A percentile compares a stretch with the other conserved stretches of the same genome.
Evolutionary conservation across 2,329 filamentous ascomycete species (phyloP).

Genomic region (Ceratocystis lukuohia): DNA sequence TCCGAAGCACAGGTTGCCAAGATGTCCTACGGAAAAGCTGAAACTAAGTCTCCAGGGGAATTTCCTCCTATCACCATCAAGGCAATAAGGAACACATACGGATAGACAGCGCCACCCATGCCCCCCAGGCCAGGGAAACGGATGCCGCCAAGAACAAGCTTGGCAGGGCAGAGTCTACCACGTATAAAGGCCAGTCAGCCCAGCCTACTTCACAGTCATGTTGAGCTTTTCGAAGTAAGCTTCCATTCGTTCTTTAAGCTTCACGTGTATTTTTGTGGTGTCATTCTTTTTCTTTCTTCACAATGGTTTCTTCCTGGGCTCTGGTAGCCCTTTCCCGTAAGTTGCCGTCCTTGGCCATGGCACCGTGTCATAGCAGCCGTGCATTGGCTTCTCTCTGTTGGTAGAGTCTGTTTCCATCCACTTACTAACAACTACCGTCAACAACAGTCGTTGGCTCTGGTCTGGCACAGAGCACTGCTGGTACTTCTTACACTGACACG

Average conservation of each 20-base stretch:
- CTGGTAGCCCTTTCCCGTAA: slow-evolving; percentile 6
- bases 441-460: slow-evolving; percentile 12
- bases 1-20: slow-evolving; percentile 6
- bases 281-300: slow-evolving; percentile 11
- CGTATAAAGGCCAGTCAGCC: background rate
- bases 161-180: background rate
- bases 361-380: background rate
- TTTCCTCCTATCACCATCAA: slow-evolving; percentile 4
- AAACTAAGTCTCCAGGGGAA: background rate
- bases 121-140: background rate
- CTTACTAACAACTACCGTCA: background rate
- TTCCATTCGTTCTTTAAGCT: background rate
- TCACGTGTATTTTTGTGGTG: slow-evolving; percentile 4
- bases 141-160: background rate
- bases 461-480: slow-evolving; percentile 11
- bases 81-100: background rate
- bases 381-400: background rate
- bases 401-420: background rate
- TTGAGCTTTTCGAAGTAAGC: slow-evolving; percentile 1
- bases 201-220: background rate
- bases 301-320: slow-evolving; percentile 9
- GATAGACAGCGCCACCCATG: background rate
- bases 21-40: slow-evolving; percentile 1
- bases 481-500: slow-evolving; percentile 14
- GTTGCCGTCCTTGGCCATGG: background rate